Conservation (phyloP, 2,329 filamentous ascomycete species). For the Scedosporium boydii region DNA sequence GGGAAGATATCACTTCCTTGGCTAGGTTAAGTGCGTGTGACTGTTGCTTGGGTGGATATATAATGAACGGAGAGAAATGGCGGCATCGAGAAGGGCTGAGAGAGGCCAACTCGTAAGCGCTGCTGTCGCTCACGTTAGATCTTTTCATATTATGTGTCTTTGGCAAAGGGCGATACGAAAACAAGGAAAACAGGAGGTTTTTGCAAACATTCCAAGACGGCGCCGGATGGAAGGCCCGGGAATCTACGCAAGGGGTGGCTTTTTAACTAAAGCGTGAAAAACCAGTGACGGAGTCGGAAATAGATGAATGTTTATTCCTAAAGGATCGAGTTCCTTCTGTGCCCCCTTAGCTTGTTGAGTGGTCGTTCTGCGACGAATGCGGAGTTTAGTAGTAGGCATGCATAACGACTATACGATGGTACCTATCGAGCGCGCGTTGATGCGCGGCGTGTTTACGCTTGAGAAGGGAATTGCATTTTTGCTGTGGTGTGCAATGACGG, state of each 20-base stretch:
- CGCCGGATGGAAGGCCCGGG: not conserved
- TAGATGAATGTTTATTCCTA: not conserved
- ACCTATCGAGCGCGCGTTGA: too few relatives aligned
- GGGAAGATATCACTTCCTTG: too few relatives aligned
- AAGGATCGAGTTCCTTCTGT: too few relatives aligned
- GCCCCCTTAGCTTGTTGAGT: too few relatives aligned
- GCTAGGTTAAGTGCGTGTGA: not conserved
- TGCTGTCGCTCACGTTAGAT: not conserved
- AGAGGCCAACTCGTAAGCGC: not conserved
- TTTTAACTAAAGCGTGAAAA: too few relatives aligned
- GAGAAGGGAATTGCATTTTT: too few relatives aligned
- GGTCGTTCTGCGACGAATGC: too few relatives aligned
- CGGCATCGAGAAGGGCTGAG: not conserved
- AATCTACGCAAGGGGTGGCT: not conserved
- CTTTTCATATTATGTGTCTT: not conserved
- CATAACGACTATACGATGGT: too few relatives aligned
- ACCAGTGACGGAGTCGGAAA: not conserved
- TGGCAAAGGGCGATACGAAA: not conserved
- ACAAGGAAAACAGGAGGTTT: not conserved
- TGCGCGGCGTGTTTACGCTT: too few relatives aligned
- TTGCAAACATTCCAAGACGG: not conserved
- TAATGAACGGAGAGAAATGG: not conserved
- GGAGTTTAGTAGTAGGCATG: too few relatives aligned
- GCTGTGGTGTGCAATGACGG: too few relatives aligned
- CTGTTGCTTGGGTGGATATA: not conserved